phyloP scores from a whole-genome alignment of 23 red algal species.

The Gracilaria domingensis region DNA sequence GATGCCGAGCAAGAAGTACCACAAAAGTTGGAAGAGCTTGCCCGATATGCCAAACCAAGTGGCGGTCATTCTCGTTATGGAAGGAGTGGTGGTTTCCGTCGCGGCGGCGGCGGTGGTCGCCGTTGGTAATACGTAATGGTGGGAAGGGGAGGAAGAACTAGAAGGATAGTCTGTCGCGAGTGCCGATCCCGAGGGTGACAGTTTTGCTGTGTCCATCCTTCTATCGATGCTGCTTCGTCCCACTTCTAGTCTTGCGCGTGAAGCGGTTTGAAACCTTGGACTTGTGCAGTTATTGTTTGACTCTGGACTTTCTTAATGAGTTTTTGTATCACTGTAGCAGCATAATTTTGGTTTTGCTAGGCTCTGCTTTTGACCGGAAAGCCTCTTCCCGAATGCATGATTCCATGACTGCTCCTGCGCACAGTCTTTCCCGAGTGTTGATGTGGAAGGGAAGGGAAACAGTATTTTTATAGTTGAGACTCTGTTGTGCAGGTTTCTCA shows the following conservation, averaged over 20 bases:
- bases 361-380: neutral
- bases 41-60: constrained; percentile 26
- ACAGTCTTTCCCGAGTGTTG: neutral
- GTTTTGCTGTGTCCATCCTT: neutral
- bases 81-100: constrained; percentile 54
- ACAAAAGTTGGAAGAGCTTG: constrained; percentile 74
- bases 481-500: neutral
- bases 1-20: constrained; percentile 92
- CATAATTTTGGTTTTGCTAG: neutral
- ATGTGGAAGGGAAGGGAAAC: too few species aligned
- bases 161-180: neutral
- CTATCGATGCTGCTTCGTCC: neutral
- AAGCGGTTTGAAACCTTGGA: neutral
- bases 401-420: neutral
- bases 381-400: neutral
- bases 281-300: neutral
- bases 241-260: neutral
- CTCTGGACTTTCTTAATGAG: neutral
- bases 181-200: neutral
- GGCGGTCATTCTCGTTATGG: constrained; percentile 76
- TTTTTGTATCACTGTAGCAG: neutral
- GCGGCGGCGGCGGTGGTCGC: constrained; percentile 73
- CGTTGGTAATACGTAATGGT: constrained; percentile 51
- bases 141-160: too few species aligned
- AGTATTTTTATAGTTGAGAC: neutral